Percentiles rank a stretch among this genome's conserved stretches.
Conservation (phyloP, 805 yeast genomes). For the Myxozyma mucilagina region DNA sequence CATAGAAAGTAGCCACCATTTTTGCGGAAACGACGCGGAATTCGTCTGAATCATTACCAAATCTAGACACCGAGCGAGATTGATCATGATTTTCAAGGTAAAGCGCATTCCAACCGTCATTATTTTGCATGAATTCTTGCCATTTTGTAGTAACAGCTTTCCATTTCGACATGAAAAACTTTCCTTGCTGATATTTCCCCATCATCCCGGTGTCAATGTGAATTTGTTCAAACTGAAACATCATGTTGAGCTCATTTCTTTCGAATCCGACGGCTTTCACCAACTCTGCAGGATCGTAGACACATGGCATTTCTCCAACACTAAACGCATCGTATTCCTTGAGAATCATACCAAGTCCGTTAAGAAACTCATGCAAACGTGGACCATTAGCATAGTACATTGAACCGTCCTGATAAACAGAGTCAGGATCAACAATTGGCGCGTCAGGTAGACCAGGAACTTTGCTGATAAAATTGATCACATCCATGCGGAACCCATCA, state of each 20-base stretch:
- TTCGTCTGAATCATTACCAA: constrained; percentile 49
- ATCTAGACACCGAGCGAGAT: constrained; percentile 53
- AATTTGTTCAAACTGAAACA: constrained; percentile 36
- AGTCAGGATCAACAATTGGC: constrained; percentile 47
- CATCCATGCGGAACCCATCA: constrained; percentile 62
- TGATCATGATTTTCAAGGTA: constrained; percentile 62
- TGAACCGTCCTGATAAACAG: constrained; percentile 46
- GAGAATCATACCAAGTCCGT: constrained; percentile 51
- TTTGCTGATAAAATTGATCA: constrained; percentile 57
- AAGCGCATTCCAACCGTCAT: constrained; percentile 55
- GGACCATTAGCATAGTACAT: constrained; percentile 50
- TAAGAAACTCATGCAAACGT: constrained; percentile 58
- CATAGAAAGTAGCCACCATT: constrained; percentile 50
- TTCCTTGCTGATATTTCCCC: constrained; percentile 20
- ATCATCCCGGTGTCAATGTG: constrained; percentile 19
- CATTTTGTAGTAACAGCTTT: constrained; percentile 25
- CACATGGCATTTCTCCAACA: constrained; percentile 58
- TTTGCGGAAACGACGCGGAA: constrained; percentile 48
- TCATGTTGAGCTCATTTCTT: constrained; percentile 36
- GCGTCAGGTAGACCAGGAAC: constrained; percentile 51
- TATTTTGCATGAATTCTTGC: constrained; percentile 42
- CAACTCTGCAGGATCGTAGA: constrained; percentile 37
- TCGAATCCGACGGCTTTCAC: constrained; percentile 33
- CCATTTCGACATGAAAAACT: constrained; percentile 18
- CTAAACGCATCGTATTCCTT: constrained; percentile 55